These are phyloP conservation scores for Ascochyta pisi DNA, from an alignment of 2,329 filamentous ascomycete genomes.

Conservation along the genomic window DNA sequence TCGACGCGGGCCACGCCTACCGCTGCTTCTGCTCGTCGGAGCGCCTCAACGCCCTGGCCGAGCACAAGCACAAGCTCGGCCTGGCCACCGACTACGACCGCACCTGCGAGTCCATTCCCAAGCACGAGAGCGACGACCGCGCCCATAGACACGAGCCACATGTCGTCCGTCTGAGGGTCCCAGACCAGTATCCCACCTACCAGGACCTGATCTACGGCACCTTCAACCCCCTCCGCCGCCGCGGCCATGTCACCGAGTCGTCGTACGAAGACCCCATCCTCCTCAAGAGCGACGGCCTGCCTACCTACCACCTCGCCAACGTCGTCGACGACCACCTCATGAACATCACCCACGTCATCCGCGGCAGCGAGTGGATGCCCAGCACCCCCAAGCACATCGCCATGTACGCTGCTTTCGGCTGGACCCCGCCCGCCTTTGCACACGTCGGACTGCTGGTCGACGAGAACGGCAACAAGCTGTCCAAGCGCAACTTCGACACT, in stretches of 20 bases:
- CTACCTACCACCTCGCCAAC: conserved; percentile 97
- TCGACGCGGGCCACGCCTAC: conserved; percentile 79
- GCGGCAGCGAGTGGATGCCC: conserved; percentile 95
- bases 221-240: conserved; percentile 41
- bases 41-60: conserved; percentile 71
- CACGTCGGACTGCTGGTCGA: conserved; percentile 59
- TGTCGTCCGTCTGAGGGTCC: conserved; percentile 76
- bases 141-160: conserved; percentile 73
- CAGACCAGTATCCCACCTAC: conserved; percentile 68
- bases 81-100: conserved; percentile 71
- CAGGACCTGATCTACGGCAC: conserved; percentile 80
- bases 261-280: conserved; percentile 84
- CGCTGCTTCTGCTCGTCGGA: conserved; percentile 88
- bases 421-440: conserved; percentile 56
- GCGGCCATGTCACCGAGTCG: conserved; percentile 50
- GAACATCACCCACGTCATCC: conserved; percentile 94
- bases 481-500: conserved; percentile 79
- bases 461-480: conserved; percentile 61
- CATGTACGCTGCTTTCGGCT: conserved; percentile 58
- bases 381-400: conserved; percentile 82
- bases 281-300: conserved; percentile 88
- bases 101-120: conserved; percentile 72
- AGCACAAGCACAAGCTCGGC: conserved; percentile 65
- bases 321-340: conserved; percentile 96
- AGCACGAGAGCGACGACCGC: conserved; percentile 72